Evolutionary conservation across 2,329 filamentous ascomycete species (phyloP).

Genomic region (Gyromitra esculenta): DNA sequence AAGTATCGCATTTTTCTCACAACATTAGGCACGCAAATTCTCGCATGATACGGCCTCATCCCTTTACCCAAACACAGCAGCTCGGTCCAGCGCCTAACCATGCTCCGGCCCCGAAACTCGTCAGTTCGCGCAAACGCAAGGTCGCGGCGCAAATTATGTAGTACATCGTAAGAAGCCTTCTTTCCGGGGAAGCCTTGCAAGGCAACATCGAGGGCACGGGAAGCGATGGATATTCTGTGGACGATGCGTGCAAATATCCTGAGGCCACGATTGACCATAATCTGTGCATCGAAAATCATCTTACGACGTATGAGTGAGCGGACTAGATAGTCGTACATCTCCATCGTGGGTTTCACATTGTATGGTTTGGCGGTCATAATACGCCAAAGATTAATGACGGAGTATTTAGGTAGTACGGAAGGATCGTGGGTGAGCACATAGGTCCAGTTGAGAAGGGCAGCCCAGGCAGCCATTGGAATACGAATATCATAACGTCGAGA

Average conservation of each 20-base stretch:
- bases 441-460: slow-evolving; percentile 73
- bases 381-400: slow-evolving; percentile 68
- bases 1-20: slow-evolving; percentile 48
- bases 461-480: slow-evolving; percentile 71
- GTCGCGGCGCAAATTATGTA: neutral
- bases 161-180: neutral
- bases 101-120: slow-evolving; percentile 35
- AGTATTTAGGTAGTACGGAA: slow-evolving; percentile 61
- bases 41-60: slow-evolving; percentile 35
- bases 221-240: neutral
- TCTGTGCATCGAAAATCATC: slow-evolving; percentile 44
- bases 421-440: slow-evolving; percentile 67
- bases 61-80: slow-evolving; percentile 51
- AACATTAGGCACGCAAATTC: slow-evolving; percentile 43
- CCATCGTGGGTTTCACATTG: slow-evolving; percentile 67
- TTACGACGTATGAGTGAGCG: slow-evolving; percentile 60
- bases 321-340: slow-evolving; percentile 66
- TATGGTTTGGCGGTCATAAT: slow-evolving; percentile 70
- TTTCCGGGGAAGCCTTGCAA: neutral
- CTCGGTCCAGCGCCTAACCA: slow-evolving; percentile 49
- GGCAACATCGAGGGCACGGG: neutral
- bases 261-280: slow-evolving; percentile 45
- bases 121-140: slow-evolving; percentile 19
- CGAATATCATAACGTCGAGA: slow-evolving; percentile 69
- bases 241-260: slow-evolving; percentile 3